Evolutionary conservation across 1,284 basidiomycete species (phyloP).

Genomic region (Xerocomus amazonicus): DNA sequence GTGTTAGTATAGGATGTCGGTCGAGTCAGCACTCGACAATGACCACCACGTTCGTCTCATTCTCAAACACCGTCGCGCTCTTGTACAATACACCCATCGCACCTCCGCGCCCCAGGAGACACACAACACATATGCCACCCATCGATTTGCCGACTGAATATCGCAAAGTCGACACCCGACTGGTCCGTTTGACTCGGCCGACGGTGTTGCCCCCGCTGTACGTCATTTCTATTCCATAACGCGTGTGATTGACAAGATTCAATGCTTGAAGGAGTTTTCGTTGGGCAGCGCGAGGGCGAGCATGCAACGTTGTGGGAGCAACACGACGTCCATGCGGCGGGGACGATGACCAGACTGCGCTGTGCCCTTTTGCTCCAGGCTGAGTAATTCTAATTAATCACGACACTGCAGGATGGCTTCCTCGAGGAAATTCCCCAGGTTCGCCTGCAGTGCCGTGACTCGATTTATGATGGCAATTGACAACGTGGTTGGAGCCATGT

Average conservation of each 20-base stretch:
- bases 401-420: too few species aligned
- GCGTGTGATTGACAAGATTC: background rate
- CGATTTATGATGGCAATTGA: too few species aligned
- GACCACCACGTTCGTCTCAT: too few species aligned
- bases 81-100: slow-evolving; percentile 26
- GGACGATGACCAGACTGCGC: background rate
- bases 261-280: slow-evolving; percentile 6
- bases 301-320: slow-evolving; percentile 12
- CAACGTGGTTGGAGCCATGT: too few species aligned
- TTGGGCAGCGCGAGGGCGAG: slow-evolving; percentile 12
- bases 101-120: background rate
- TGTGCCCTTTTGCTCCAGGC: too few species aligned
- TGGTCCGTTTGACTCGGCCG: background rate
- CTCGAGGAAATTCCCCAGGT: too few species aligned
- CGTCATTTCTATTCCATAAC: slow-evolving; percentile 1
- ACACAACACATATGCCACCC: slow-evolving; percentile 10
- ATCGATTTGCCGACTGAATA: slow-evolving; percentile 10
- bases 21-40: too few species aligned
- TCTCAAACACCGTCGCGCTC: slow-evolving; percentile 16
- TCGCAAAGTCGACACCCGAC: background rate
- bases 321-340: background rate
- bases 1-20: too few species aligned
- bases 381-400: too few species aligned
- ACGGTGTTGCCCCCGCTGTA: slow-evolving; percentile 14
- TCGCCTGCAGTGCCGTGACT: too few species aligned